Evolutionary conservation across 2,329 filamentous ascomycete genomes (phyloP).

Genomic region (Hypoxylon sp.): DNA sequence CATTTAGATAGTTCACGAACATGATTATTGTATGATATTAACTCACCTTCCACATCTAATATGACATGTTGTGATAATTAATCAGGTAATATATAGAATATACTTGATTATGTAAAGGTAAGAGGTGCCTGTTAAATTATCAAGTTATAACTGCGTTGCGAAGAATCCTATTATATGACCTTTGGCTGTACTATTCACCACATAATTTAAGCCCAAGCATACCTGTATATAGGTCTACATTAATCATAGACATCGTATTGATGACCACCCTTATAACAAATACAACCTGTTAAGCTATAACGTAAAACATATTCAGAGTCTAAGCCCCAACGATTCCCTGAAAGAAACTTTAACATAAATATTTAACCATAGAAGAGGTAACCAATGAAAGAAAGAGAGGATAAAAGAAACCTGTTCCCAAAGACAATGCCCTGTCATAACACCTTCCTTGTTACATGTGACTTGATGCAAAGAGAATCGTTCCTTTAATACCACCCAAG

Average conservation of each 20-base stretch:
- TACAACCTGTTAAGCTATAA: neutral
- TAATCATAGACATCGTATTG: neutral
- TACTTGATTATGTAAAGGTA: too few species aligned
- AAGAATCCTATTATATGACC: neutral
- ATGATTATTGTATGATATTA: too few species aligned
- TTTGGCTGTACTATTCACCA: neutral
- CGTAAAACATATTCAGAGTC: neutral
- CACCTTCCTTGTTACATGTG: neutral
- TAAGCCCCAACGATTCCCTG: neutral
- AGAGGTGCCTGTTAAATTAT: too few species aligned
- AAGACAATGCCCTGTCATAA: neutral
- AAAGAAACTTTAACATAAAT: neutral
- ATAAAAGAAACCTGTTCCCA: neutral
- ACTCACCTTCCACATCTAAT: too few species aligned
- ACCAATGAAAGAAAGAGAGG: neutral
- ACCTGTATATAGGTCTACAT: neutral
- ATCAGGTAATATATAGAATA: too few species aligned
- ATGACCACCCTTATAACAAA: neutral
- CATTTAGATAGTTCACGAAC: too few species aligned
- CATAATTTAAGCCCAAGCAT: neutral
- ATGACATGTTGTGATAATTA: too few species aligned
- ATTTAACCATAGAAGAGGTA: neutral
- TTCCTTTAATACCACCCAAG: constrained; percentile 33
- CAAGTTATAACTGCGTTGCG: neutral
- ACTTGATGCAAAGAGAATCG: neutral